Evolutionary conservation across 2,329 filamentous ascomycete genomes (phyloP).

Genomic region (Purpureocillium takamizusanense): DNA sequence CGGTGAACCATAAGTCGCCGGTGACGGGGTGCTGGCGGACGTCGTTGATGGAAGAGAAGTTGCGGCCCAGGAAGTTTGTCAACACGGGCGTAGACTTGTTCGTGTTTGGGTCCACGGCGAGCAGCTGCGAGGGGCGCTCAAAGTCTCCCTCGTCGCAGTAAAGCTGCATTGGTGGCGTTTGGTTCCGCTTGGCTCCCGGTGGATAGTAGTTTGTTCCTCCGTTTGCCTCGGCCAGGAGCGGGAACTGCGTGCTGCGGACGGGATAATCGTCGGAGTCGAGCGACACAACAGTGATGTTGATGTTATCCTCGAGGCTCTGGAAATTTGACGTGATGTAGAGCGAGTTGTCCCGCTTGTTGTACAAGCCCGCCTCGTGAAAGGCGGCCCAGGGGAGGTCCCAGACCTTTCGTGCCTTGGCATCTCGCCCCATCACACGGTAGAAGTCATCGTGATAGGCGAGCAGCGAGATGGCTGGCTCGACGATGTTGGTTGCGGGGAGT

Average conservation of each 20-base stretch:
- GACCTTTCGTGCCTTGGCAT: constrained; percentile 11
- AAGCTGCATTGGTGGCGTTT: constrained; percentile 11
- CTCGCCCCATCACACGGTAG: constrained; percentile 35
- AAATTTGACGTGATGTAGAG: constrained; percentile 17
- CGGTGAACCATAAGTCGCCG: constrained; percentile 56
- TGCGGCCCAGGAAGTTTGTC: constrained; percentile 50
- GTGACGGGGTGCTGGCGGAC: constrained; percentile 42
- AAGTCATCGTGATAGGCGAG: constrained; percentile 38
- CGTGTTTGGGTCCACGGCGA: constrained; percentile 4
- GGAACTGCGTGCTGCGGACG: constrained; percentile 10
- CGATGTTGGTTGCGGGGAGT: constrained; percentile 1
- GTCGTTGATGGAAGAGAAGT: constrained; percentile 54
- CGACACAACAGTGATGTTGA: constrained; percentile 19
- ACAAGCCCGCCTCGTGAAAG: constrained; percentile 48
- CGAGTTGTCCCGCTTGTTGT: constrained; percentile 7
- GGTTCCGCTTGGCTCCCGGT: constrained; percentile 6
- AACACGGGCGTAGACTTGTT: constrained; percentile 30
- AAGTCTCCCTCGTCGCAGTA: constrained; percentile 24
- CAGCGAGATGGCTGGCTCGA: constrained; percentile 13
- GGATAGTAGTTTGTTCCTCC: constrained; percentile 12
- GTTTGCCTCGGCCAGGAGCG: constrained; percentile 11
- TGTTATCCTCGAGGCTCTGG: constrained; percentile 25
- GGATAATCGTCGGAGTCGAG: constrained; percentile 10
- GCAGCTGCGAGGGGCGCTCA: constrained; percentile 37
- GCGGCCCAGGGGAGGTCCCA: constrained; percentile 33